Evolutionary conservation across 371 early-diverging fungal species (phyloP), one percentile per base, ranked within the genome.

Genomic region (Mortierella sp.): DNA sequence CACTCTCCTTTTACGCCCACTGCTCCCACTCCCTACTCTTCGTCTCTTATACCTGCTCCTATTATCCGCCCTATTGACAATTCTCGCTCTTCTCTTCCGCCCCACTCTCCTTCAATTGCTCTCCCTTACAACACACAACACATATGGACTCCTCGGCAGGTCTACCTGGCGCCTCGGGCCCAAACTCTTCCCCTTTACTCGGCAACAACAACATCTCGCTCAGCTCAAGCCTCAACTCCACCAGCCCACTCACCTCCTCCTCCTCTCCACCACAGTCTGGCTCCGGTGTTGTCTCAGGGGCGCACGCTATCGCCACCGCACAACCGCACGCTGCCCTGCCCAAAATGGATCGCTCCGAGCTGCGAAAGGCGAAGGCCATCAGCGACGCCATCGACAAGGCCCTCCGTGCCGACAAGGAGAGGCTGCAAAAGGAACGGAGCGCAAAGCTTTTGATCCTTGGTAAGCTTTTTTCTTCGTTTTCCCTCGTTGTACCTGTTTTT

Each of bases 371-470:
- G 34, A 88, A 82, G 61, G 85, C 87, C 55, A 70, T 79, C 48
- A 83, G 80, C 34, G 88, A 88, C 43, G 88, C 88, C 40, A 88
- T 88, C 51, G 88, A 88, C 72, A 81, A 75, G 72, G 69, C 84
- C 16, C 75, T 88, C 34, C 77, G 79, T 24, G 85, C 85, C 9
- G 88, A 88, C 73, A 79, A 55, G 53, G 88, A 88, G 43, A 74
- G 79, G 26, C 26, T 73, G 46, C 80, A 80, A 34, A 83, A 82
- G 76, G 79, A 83, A 54, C 80, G 86, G 34, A 71, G 76, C 14
- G 87, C 88, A 43, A 88, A 87, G 64, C 74, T 88, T 24, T 64
- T 88, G 76, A 78, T 88, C 34, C 78, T 88, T 77, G 88, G 88
- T 88, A 79, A 86, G 79, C 28, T 26, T 51, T 16, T 14, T 46